Conservation (phyloP, 106 monocot species). For the Acanthochlamys bracteata region DNA sequence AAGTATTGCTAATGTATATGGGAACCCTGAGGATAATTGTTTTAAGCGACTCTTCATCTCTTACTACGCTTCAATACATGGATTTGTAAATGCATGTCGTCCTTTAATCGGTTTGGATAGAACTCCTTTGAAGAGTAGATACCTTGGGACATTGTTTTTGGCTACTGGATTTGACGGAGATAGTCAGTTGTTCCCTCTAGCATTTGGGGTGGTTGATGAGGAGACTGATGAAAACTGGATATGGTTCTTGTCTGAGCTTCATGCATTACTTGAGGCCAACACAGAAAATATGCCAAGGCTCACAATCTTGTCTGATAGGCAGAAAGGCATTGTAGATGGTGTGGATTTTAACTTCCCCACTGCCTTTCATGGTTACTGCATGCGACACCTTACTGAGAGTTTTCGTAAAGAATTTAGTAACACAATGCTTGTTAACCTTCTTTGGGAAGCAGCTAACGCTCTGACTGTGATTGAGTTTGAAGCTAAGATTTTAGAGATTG, state of each 20-base stretch:
- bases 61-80: slow-evolving; percentile 85
- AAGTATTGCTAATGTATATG: slow-evolving; percentile 74
- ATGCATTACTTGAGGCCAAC: slow-evolving; percentile 66
- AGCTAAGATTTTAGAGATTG: slow-evolving; percentile 85
- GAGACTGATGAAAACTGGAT: slow-evolving; percentile 97
- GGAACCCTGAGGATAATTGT: slow-evolving; percentile 73
- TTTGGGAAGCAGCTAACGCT: slow-evolving; percentile 94
- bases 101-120: slow-evolving; percentile 90
- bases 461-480: slow-evolving; percentile 87
- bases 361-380: slow-evolving; percentile 94
- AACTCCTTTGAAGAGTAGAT: slow-evolving; percentile 81
- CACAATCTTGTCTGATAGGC: slow-evolving; percentile 80
- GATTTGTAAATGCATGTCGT: slow-evolving; percentile 86
- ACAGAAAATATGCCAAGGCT: slow-evolving; percentile 97
- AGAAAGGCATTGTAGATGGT: slow-evolving; percentile 83
- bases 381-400: slow-evolving; percentile 84
- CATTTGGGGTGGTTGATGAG: slow-evolving; percentile 96
- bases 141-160: slow-evolving; percentile 87
- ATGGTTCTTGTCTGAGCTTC: slow-evolving; percentile 92
- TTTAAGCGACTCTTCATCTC: slow-evolving; percentile 78
- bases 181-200: slow-evolving; percentile 89
- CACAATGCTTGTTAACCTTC: slow-evolving; percentile 56
- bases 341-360: slow-evolving; percentile 96
- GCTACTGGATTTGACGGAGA: slow-evolving; percentile 97
- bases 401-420: slow-evolving; percentile 92